Evolutionary conservation across 148 eudicot genomes (phyloP).

Genomic region (Selenicereus undatus): DNA sequence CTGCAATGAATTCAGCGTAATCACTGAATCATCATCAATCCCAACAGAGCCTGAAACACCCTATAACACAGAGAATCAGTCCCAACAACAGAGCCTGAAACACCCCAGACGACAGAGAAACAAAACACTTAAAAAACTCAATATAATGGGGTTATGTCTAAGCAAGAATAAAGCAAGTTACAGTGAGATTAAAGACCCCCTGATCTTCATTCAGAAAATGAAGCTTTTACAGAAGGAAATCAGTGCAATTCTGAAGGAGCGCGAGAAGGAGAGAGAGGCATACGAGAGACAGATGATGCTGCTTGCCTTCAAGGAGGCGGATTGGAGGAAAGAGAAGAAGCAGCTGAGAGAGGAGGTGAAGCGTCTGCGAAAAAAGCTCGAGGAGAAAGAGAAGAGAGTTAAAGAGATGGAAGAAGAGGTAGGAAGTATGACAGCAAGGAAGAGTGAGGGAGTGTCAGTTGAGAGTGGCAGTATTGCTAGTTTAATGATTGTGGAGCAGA

Average conservation of each 20-base stretch:
- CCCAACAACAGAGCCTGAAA: background rate
- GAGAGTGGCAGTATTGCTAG: conserved; percentile 9
- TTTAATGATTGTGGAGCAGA: conserved; percentile 34
- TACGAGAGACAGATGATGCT: conserved; percentile 52
- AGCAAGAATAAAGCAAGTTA: conserved; percentile 28
- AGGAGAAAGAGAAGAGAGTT: conserved; percentile 37
- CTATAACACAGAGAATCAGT: background rate
- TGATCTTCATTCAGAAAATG: conserved; percentile 38
- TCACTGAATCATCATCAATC: conserved; percentile 6
- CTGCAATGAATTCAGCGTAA: background rate
- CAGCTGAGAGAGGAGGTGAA: conserved; percentile 43
- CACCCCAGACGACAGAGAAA: background rate
- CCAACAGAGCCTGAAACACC: background rate
- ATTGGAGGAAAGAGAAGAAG: conserved; percentile 70
- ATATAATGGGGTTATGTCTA: conserved; percentile 52
- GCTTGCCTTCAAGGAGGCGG: conserved; percentile 46
- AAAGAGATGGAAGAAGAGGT: conserved; percentile 21
- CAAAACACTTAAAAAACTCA: background rate
- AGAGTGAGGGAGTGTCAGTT: conserved; percentile 1
- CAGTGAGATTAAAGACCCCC: conserved; percentile 32
- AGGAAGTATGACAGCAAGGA: background rate
- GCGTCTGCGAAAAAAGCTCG: conserved; percentile 34
- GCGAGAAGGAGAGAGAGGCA: conserved; percentile 49
- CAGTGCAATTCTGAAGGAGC: conserved; percentile 41
- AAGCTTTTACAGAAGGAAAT: conserved; percentile 46